phyloP scores from a whole-genome alignment of 108 stramenopile species.

The Pseudonitzschia pungens region DNA sequence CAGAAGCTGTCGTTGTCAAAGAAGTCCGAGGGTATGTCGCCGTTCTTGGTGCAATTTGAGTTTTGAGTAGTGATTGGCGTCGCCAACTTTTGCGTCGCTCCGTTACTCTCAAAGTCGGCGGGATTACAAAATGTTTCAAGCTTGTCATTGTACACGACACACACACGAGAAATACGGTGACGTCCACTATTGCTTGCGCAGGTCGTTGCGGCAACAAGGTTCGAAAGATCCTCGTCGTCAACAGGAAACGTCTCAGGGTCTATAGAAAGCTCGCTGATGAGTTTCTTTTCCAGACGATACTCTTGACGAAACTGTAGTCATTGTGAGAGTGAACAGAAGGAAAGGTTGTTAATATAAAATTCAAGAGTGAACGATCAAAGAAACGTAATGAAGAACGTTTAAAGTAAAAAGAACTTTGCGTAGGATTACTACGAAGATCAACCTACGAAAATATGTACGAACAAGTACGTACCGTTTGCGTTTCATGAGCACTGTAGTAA shows the following conservation, averaged over 20 bases:
- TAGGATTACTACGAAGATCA: constrained; percentile 25
- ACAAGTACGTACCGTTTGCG: constrained; percentile 59
- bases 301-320: constrained; percentile 66
- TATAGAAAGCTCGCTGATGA: constrained; percentile 45
- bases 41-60: neutral
- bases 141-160: constrained; percentile 75
- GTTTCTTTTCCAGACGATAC: constrained; percentile 76
- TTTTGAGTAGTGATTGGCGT: neutral
- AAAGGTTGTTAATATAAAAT: neutral
- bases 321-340: constrained; percentile 8
- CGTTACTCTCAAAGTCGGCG: constrained; percentile 18
- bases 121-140: constrained; percentile 73
- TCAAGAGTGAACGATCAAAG: neutral
- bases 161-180: constrained; percentile 79
- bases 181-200: constrained; percentile 18
- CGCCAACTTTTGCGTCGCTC: constrained; percentile 18
- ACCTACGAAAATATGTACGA: constrained; percentile 7
- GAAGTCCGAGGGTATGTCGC: constrained; percentile 47
- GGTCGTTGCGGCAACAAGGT: constrained; percentile 23
- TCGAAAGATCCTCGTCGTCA: constrained; percentile 34
- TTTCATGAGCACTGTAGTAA: constrained; percentile 74
- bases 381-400: neutral
- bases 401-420: neutral
- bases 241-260: constrained; percentile 37
- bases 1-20: constrained; percentile 91